Conservation (phyloP, 2,329 filamentous ascomycete genomes). For the Fusarium gaditjirri region DNA sequence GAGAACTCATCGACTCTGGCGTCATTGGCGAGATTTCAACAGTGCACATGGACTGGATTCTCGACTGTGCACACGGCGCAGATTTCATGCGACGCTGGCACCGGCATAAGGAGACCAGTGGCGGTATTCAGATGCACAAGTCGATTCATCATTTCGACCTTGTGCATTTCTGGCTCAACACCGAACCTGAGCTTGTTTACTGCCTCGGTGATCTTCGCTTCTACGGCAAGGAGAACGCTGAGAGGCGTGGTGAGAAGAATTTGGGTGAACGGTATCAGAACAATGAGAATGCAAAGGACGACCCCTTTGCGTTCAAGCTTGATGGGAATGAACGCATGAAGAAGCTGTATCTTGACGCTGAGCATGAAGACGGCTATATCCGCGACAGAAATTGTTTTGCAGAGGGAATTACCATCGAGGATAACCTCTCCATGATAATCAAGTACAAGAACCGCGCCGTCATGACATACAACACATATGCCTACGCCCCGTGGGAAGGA, state of each 20-base stretch:
- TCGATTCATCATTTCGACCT: slow-evolving; percentile 73
- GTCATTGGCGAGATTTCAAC: slow-evolving; percentile 66
- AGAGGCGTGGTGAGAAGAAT: slow-evolving; percentile 60
- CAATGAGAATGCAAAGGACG: slow-evolving; percentile 60
- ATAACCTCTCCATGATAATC: slow-evolving; percentile 69
- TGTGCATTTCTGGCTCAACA: slow-evolving; percentile 69
- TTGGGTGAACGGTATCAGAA: slow-evolving; percentile 63
- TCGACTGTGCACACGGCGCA: slow-evolving; percentile 69
- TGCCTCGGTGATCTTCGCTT: slow-evolving; percentile 68
- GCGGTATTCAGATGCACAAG: slow-evolving; percentile 70
- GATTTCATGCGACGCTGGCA: slow-evolving; percentile 74
- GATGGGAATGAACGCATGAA: slow-evolving; percentile 63
- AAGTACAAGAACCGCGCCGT: slow-evolving; percentile 66
- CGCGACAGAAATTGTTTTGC: slow-evolving; percentile 71
- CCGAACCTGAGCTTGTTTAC: slow-evolving; percentile 64
- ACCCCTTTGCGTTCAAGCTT: slow-evolving; percentile 69
- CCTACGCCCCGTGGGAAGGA: slow-evolving; percentile 71
- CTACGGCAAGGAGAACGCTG: slow-evolving; percentile 70
- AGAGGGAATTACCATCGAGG: slow-evolving; percentile 72
- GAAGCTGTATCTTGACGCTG: slow-evolving; percentile 68
- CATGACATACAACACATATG: slow-evolving; percentile 67
- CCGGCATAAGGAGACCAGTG: slow-evolving; percentile 68
- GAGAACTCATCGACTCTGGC: slow-evolving; percentile 62
- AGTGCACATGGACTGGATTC: slow-evolving; percentile 72
- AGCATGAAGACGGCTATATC: slow-evolving; percentile 71